Conservation (phyloP, 257 asterid genomes). For the Jacaranda copaia region DNA sequence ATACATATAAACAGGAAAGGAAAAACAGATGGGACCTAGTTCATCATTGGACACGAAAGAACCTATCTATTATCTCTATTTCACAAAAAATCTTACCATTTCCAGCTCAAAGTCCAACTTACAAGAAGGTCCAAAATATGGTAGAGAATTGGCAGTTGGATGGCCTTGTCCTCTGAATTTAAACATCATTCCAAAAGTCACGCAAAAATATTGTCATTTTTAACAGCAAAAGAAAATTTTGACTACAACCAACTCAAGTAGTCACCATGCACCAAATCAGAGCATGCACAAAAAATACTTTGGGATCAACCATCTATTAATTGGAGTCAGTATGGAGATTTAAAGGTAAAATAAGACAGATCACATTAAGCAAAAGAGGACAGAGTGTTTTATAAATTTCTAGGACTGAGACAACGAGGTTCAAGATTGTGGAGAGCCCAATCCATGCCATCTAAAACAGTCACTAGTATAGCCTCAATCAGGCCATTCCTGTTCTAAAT, state of each 20-base stretch:
- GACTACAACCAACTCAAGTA: constrained; percentile 18
- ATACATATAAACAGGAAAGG: constrained; percentile 6
- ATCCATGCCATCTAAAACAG: background rate
- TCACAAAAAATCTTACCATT: constrained; percentile 65
- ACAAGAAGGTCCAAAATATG: constrained; percentile 94
- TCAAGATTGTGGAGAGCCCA: background rate
- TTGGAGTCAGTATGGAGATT: background rate
- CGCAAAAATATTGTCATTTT: background rate
- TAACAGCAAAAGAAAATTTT: constrained; percentile 4
- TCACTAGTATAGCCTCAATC: background rate
- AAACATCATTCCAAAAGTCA: constrained; percentile 38
- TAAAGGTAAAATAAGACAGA: background rate
- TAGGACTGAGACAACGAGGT: background rate
- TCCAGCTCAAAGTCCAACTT: constrained; percentile 98
- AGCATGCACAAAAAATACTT: background rate
- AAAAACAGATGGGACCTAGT: constrained; percentile 16
- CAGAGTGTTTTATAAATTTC: background rate
- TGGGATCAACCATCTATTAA: background rate
- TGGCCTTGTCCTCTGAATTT: constrained; percentile 85
- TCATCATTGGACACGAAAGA: constrained; percentile 14
- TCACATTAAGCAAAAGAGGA: background rate
- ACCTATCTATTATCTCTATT: background rate
- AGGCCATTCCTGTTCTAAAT: background rate
- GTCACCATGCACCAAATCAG: constrained; percentile 2
- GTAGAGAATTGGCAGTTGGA: constrained; percentile 66